Conservation (phyloP, 2,329 filamentous ascomycete genomes). For the Fusarium foetens region DNA sequence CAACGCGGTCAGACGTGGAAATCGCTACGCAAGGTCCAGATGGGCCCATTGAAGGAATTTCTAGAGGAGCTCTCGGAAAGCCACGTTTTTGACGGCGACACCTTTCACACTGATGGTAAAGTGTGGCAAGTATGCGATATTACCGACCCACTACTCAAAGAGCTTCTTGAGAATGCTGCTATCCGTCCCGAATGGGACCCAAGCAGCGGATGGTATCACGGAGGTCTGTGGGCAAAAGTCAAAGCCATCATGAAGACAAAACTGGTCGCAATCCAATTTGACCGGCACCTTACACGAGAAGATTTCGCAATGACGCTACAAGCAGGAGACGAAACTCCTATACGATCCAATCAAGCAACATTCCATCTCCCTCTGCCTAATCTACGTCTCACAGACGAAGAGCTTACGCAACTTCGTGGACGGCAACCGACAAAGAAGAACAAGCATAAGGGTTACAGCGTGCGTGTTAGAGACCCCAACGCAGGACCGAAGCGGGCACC, state of each 20-base stretch:
- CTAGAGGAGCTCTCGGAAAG: slow-evolving; percentile 57
- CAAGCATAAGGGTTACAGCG: slow-evolving; percentile 51
- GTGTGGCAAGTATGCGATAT: slow-evolving; percentile 97
- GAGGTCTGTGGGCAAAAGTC: slow-evolving; percentile 83
- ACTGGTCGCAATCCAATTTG: slow-evolving; percentile 73
- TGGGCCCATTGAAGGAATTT: slow-evolving; percentile 53
- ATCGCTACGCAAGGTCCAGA: slow-evolving; percentile 55
- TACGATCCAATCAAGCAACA: slow-evolving; percentile 45
- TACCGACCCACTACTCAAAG: slow-evolving; percentile 77
- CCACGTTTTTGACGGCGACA: slow-evolving; percentile 86
- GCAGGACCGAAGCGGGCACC: slow-evolving; percentile 30
- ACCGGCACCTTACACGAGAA: slow-evolving; percentile 57
- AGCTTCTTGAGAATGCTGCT: slow-evolving; percentile 72
- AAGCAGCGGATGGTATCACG: slow-evolving; percentile 85
- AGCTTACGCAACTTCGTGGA: slow-evolving; percentile 50
- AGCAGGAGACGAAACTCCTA: slow-evolving; percentile 50
- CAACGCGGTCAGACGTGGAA: slow-evolving; percentile 62
- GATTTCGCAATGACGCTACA: slow-evolving; percentile 52
- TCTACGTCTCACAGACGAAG: slow-evolving; percentile 50
- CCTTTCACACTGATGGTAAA: slow-evolving; percentile 81
- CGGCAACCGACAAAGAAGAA: slow-evolving; percentile 50
- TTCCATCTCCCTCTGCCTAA: slow-evolving; percentile 51
- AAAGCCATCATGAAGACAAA: slow-evolving; percentile 91
- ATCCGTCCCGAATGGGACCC: slow-evolving; percentile 68
- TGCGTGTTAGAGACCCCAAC: slow-evolving; percentile 44